Conservation (phyloP, 2,329 filamentous ascomycete species). For the Epicoccum nigrum region DNA sequence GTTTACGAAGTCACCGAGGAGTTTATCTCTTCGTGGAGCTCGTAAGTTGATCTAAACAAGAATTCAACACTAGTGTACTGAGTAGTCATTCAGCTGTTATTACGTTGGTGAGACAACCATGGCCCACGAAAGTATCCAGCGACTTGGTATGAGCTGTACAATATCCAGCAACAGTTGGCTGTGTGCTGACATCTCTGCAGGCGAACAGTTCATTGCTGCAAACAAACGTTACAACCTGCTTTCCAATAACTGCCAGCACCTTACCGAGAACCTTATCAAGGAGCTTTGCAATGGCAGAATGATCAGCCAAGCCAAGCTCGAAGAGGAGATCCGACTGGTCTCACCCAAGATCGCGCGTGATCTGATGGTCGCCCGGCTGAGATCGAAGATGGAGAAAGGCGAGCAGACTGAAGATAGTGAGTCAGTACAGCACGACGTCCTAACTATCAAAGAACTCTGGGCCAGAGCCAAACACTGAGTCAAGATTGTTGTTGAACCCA, state of each 20-base stretch:
- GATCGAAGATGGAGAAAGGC: slow-evolving; percentile 16
- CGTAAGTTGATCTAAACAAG: too few species aligned
- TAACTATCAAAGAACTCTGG: slow-evolving; percentile 18
- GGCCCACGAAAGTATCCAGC: slow-evolving; percentile 14
- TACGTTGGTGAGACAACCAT: slow-evolving; percentile 19
- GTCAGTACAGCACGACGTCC: slow-evolving; percentile 16
- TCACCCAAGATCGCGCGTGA: slow-evolving; percentile 20
- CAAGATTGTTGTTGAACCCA: too few species aligned
- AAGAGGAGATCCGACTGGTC: slow-evolving; percentile 16
- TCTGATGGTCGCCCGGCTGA: slow-evolving; percentile 11
- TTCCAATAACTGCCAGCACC: slow-evolving; percentile 19
- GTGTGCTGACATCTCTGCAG: not conserved
- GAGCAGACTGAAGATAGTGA: slow-evolving; percentile 18
- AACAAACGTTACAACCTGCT: slow-evolving; percentile 17
- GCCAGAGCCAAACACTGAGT: slow-evolving; percentile 14
- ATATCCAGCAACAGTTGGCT: too few species aligned
- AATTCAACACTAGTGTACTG: too few species aligned
- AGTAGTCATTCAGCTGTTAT: too few species aligned
- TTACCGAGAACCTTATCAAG: slow-evolving; percentile 11
- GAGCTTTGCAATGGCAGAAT: slow-evolving; percentile 18
- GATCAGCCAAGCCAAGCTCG: slow-evolving; percentile 18
- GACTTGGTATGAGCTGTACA: slow-evolving; percentile 1
- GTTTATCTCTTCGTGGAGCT: slow-evolving; percentile 15
- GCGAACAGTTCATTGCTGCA: slow-evolving; percentile 12
- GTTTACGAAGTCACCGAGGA: slow-evolving; percentile 14